These are phyloP conservation scores for Daldinia vernicosa DNA, from an alignment of 495 filamentous ascomycete species.

Conservation along the genomic window DNA sequence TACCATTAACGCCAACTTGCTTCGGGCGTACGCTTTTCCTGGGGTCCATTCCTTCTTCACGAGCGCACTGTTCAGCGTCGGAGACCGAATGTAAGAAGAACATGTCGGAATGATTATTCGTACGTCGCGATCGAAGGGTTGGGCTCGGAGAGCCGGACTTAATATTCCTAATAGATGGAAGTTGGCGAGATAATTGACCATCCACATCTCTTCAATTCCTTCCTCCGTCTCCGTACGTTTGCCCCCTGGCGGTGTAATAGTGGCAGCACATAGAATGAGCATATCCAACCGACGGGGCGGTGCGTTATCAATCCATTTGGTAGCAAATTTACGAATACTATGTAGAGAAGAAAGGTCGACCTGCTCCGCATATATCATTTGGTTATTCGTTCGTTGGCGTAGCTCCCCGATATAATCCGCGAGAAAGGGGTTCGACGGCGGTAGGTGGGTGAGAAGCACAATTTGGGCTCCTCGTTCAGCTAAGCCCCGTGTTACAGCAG, in stretches of 20 bases:
- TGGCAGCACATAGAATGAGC: constrained; percentile 85
- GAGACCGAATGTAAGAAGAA: constrained; percentile 80
- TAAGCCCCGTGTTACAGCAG: constrained; percentile 74
- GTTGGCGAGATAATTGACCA: constrained; percentile 93
- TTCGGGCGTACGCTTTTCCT: constrained; percentile 74
- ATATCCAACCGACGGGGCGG: constrained; percentile 92
- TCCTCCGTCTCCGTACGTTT: constrained; percentile 68
- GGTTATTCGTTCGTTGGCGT: constrained; percentile 79
- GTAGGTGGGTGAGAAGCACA: constrained; percentile 85
- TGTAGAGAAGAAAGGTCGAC: constrained; percentile 88
- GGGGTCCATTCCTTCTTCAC: constrained; percentile 61
- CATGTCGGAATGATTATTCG: constrained; percentile 88
- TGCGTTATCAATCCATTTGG: constrained; percentile 96
- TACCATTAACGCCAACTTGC: constrained; percentile 87
- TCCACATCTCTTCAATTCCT: constrained; percentile 88
- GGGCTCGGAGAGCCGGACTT: constrained; percentile 83
- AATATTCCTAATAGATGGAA: constrained; percentile 94
- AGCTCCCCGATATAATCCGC: constrained; percentile 92
- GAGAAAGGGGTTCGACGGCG: constrained; percentile 83
- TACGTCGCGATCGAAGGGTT: constrained; percentile 93
- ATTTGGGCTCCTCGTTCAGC: constrained; percentile 88
- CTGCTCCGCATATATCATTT: constrained; percentile 93
- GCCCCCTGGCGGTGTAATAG: constrained; percentile 70
- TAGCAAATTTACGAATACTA: constrained; percentile 93
- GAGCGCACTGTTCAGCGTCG: constrained; percentile 59